Evolutionary conservation across 495 filamentous ascomycete species (phyloP).

Genomic region (Penicillium bovifimosum): DNA sequence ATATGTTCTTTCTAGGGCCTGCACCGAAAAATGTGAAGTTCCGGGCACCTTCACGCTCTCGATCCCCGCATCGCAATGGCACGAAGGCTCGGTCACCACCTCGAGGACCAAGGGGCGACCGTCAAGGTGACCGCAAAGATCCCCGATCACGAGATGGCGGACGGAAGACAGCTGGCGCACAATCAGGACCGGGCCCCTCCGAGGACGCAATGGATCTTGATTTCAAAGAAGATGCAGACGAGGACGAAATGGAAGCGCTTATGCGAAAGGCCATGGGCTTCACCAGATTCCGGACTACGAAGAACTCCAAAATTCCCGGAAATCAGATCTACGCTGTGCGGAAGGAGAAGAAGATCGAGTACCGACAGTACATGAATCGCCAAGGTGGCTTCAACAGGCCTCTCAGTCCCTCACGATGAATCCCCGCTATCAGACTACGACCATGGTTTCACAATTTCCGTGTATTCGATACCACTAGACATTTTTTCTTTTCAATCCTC

Average conservation of each 20-base stretch:
- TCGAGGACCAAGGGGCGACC: slow-evolving; percentile 30
- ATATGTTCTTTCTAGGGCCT: slow-evolving; percentile 16
- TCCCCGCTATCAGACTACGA: neutral
- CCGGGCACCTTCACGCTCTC: slow-evolving; percentile 42
- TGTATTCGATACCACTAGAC: neutral
- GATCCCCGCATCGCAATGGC: slow-evolving; percentile 36
- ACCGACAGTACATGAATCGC: slow-evolving; percentile 98
- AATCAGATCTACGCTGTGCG: slow-evolving; percentile 80
- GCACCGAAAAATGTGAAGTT: slow-evolving; percentile 34
- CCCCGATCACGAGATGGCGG: slow-evolving; percentile 18
- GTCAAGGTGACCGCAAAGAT: slow-evolving; percentile 33
- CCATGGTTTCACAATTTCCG: neutral
- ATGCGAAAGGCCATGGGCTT: slow-evolving; percentile 91
- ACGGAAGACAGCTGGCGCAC: slow-evolving; percentile 24
- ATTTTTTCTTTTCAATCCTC: slow-evolving; percentile 1
- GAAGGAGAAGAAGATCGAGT: slow-evolving; percentile 94
- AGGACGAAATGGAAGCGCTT: slow-evolving; percentile 64
- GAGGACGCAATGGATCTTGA: slow-evolving; percentile 42
- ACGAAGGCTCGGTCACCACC: slow-evolving; percentile 30
- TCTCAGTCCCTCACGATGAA: slow-evolving; percentile 54
- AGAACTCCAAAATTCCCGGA: slow-evolving; percentile 82
- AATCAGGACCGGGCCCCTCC: slow-evolving; percentile 12
- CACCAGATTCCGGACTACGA: slow-evolving; percentile 75
- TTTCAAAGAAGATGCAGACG: slow-evolving; percentile 47
- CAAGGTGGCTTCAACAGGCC: slow-evolving; percentile 95